A percentile compares a stretch with the other conserved stretches of the same genome.
Evolutionary conservation across 106 monocot genomes (phyloP).

Genomic region (Allium sativum): DNA sequence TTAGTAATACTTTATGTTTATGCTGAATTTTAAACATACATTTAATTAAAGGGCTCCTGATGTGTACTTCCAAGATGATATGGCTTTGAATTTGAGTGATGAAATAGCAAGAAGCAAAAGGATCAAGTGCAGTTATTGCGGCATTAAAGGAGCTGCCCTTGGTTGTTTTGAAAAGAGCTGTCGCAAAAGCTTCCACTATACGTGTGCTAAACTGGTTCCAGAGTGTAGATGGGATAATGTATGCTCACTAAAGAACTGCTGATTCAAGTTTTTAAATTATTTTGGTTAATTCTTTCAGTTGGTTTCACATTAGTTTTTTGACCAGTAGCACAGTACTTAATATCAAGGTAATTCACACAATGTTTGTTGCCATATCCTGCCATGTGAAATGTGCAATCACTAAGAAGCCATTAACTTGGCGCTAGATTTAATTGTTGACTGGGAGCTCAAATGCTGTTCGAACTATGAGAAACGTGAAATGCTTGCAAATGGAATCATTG

Average conservation of each 20-base stretch:
- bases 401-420: no score
- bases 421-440: no score
- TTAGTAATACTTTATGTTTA: not conserved
- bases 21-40: not conserved
- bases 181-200: constrained; percentile 88
- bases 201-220: constrained; percentile 75
- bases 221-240: constrained; percentile 87
- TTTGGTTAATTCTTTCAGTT: no score
- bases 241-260: constrained; percentile 5
- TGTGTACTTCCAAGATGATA: constrained; percentile 83
- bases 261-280: no score
- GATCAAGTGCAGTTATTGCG: constrained; percentile 81
- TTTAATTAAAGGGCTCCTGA: constrained; percentile 77
- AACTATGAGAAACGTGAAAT: no score
- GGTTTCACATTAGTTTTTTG: no score
- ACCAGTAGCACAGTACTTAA: not conserved
- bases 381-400: no score
- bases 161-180: constrained; percentile 87
- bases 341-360: not conserved
- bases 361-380: not conserved
- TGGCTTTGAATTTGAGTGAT: constrained; percentile 49
- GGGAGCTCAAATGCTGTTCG: no score
- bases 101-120: constrained; percentile 85
- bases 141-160: constrained; percentile 86
- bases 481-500: no score